Evolutionary conservation across 208 protist species (phyloP).

Genomic region (Acanthamoeba triangularis): DNA sequence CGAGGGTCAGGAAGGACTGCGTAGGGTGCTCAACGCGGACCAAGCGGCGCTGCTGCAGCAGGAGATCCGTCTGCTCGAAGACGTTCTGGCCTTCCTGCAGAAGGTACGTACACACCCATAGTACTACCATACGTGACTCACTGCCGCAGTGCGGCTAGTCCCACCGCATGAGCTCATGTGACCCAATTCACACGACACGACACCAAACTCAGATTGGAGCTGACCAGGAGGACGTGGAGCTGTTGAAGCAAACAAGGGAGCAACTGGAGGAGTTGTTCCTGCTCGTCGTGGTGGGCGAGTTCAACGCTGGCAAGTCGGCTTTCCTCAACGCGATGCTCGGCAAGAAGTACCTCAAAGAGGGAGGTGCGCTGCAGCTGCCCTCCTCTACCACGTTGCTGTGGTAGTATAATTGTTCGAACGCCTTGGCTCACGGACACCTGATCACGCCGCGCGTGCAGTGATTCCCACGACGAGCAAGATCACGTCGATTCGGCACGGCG

Average conservation of each 20-base stretch:
- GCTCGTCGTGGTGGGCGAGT: constrained; percentile 84
- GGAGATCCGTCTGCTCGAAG: constrained; percentile 11
- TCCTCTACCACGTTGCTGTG: background rate
- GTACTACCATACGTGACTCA: too few species aligned
- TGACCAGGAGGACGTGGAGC: constrained; percentile 18
- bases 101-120: background rate
- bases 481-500: constrained; percentile 58
- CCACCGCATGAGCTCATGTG: background rate
- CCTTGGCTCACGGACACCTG: too few species aligned
- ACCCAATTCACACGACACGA: background rate
- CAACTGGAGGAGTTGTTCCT: constrained; percentile 79
- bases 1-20: background rate
- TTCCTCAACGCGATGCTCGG: constrained; percentile 85
- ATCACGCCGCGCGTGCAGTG: background rate
- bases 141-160: too few species aligned
- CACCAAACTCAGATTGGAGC: background rate
- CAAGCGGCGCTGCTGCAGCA: constrained; percentile 12
- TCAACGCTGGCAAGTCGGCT: constrained; percentile 84
- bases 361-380: constrained; percentile 29
- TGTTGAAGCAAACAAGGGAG: constrained; percentile 18
- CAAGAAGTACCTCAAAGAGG: constrained; percentile 80
- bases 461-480: constrained; percentile 77
- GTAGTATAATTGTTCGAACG: too few species aligned
- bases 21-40: constrained; percentile 19
- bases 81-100: background rate